These are phyloP conservation scores for Nakazawaea wickerhamii DNA, from an alignment of 805 yeast species.

Conservation along the genomic window DNA sequence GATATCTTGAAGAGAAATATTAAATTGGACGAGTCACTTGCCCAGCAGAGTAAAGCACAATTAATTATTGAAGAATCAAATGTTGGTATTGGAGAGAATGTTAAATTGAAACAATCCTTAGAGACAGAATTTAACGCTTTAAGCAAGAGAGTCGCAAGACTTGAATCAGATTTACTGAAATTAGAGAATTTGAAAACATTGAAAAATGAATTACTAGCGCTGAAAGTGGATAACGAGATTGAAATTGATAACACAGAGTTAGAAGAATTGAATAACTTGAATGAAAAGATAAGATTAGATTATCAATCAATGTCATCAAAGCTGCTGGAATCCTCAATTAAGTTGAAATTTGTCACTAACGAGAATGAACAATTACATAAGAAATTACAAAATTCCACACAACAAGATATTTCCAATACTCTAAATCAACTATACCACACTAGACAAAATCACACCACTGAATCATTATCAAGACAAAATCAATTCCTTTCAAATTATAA, in stretches of 20 bases:
- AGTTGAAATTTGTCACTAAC: constrained; percentile 30
- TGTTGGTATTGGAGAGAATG: constrained; percentile 34
- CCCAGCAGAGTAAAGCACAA: constrained; percentile 36
- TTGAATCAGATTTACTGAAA: constrained; percentile 26
- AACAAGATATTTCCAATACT: background rate
- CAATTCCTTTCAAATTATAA: constrained; percentile 22
- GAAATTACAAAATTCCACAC: constrained; percentile 16
- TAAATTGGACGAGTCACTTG: constrained; percentile 23
- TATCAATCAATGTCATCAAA: constrained; percentile 42
- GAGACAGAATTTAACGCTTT: constrained; percentile 26
- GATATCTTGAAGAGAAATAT: constrained; percentile 19
- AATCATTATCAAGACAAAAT: constrained; percentile 17
- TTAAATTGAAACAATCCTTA: constrained; percentile 30
- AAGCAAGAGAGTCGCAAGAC: constrained; percentile 25
- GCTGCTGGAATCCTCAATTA: constrained; percentile 35
- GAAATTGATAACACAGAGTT: constrained; percentile 16
- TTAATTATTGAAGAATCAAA: constrained; percentile 33
- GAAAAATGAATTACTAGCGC: constrained; percentile 13
- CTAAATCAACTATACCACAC: background rate
- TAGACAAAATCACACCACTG: constrained; percentile 8
- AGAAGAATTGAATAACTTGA: constrained; percentile 17
- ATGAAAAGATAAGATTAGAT: constrained; percentile 29
- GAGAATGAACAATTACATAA: constrained; percentile 19
- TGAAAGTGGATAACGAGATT: constrained; percentile 7
- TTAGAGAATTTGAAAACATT: constrained; percentile 12